phyloP scores from a whole-genome alignment of 306 rosid genomes.

The Adenanthera pavonina region DNA sequence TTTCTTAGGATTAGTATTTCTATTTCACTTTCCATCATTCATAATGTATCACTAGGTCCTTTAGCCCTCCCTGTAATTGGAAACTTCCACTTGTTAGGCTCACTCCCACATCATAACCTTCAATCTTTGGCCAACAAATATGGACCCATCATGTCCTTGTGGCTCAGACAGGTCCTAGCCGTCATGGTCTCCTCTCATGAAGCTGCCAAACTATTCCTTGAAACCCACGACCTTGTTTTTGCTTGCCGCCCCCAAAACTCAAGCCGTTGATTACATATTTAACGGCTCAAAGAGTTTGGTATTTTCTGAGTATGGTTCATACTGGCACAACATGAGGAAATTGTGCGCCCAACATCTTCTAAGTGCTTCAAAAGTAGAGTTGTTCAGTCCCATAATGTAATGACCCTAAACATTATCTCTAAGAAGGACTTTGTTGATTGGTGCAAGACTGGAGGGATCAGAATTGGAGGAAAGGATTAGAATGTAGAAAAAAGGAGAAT shows the following conservation, averaged over 20 bases:
- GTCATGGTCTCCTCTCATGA: conserved; percentile 49
- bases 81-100: neutral
- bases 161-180: conserved; percentile 45
- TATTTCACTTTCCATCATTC: too few species aligned
- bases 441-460: too few species aligned
- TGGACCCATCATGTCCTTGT: conserved; percentile 57
- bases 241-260: conserved; percentile 28
- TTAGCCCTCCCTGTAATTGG: neutral
- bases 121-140: conserved; percentile 38
- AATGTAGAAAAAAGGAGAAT: too few species aligned
- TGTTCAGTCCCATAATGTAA: conserved; percentile 12
- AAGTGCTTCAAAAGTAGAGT: conserved; percentile 32
- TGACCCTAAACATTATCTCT: too few species aligned
- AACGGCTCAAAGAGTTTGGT: conserved; percentile 42
- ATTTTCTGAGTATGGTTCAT: conserved; percentile 19
- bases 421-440: too few species aligned
- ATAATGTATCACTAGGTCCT: neutral
- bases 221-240: conserved; percentile 50
- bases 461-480: too few species aligned
- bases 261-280: conserved; percentile 25
- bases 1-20: too few species aligned
- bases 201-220: conserved; percentile 60
- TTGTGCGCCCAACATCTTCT: conserved; percentile 39
- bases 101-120: neutral
- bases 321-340: conserved; percentile 49